Evolutionary conservation across 2,329 filamentous ascomycete genomes (phyloP), one percentile per base, ranked within the genome.

Genomic region (Biscogniauxia mediterranea): DNA sequence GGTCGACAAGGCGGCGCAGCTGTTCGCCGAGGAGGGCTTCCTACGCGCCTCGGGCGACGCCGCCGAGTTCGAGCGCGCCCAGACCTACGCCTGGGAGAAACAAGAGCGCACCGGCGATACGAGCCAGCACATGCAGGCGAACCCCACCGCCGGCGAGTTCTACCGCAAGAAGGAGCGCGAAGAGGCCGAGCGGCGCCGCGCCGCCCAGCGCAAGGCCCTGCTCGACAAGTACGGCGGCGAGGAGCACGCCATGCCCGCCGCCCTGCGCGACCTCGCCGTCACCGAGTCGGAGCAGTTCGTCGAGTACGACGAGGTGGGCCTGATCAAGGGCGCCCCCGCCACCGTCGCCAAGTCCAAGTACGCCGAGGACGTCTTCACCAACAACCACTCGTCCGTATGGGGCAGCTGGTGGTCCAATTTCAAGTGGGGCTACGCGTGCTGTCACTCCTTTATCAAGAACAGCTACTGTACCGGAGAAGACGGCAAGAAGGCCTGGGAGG

Each of bases 361-460:
- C 72, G 78, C 88, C 4, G 95, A 99, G 73, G 92, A 99, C 70
- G 83, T 97, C 0, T 80, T 90, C 58, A 85, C 90, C 74, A 94
- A 96, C 79, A 99, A 99, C 72, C 95, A 99, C 77, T 92, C 87
- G 2, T 89, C 90, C 0, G 89, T 97, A 2, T 99, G 93, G 91
- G 95, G 95, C 55, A 97, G 93, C 71, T 99, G 95, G 95, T 99
- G 95, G 95, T 86, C 88, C 57, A 88, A 92, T 72, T 98, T 97
- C 78, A 85, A 89, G 76, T 99, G 95, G 95, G 95, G 95, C 1
- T 99, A 97, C 76, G 85, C 91, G 21, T 99, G 95, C 76, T 99
- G 95, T 80, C 93, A 96, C 74, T 97, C 93, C 0, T 89, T 88
- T 21, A 86, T 96, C 64, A 97, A 96, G 78, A 98, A 99, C 77